Base-by-base conservation (phyloP, 2,329 filamentous ascomycete species). In the Coniochaeta pulveracea region DNA sequence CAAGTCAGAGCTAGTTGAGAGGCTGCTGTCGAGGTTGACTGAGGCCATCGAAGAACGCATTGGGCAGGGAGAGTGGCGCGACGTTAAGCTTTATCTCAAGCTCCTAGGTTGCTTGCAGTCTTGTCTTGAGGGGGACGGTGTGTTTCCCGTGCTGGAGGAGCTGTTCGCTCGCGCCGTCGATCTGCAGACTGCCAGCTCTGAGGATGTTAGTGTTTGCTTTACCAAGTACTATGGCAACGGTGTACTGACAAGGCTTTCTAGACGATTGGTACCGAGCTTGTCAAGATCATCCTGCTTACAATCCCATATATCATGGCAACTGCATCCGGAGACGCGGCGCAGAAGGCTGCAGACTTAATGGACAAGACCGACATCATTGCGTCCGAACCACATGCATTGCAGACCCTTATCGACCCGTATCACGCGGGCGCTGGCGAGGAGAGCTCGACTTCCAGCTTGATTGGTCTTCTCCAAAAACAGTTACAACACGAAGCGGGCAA, bases 301-400 rank as follows among this genome's bases (percentile, higher is more conserved):
- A 82, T 98, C 37, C 89, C 91, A 1, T 98, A 96, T 54, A 68
- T 85, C 35, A 78, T 94, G 69, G 74, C 79, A 8, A 76, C 83
- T 3, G 73, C 79, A 0, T 80, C 82, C 4, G 65, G 69, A 4
- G 74, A 76, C 32, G 78, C 81, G 49, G 75, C 80, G 45, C 69
- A 81, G 43, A 82, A 82, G 49, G 86, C 85, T 3, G 68, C 71
- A 2, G 77, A 83, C 29, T 65, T 96, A 34, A 76, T 98, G 52
- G 84, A 93, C 43, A 94, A 93, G 64, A 96, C 91, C 2, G 88
- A 91, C 36, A 85, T 96, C 43, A 93, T 96, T 46, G 86, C 89
- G 9, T 84, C 81, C 3, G 86, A 91, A 41, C 82, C 84, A 9
- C 85, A 95, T 52, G 72, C 82, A 3, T 68, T 96, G 22, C 88